Conservation (phyloP, 495 filamentous ascomycete species). For the Bryoglossum gracile region DNA sequence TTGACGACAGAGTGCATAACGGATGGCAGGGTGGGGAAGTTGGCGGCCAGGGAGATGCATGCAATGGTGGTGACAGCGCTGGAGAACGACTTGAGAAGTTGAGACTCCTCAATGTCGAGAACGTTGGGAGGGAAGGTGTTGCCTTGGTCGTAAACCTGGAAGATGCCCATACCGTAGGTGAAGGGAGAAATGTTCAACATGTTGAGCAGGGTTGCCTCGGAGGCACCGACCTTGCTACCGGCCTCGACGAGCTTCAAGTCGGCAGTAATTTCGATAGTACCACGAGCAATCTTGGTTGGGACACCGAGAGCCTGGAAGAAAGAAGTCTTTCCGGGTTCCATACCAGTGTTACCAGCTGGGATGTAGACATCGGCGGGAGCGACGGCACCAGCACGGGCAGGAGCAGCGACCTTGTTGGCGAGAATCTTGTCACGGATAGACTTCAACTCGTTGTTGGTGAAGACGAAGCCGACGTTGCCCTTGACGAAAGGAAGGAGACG, state of each 20-base stretch:
- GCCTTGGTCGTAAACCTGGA: constrained; percentile 93
- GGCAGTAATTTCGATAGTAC: constrained; percentile 99
- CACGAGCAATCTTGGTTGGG: constrained; percentile 99
- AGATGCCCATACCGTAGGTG: constrained; percentile 97
- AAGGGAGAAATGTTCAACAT: constrained; percentile 99
- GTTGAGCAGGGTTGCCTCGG: constrained; percentile 97
- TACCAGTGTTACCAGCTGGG: constrained; percentile 97
- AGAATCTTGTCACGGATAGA: constrained; percentile 87
- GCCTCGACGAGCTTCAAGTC: constrained; percentile 97
- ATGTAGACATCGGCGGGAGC: constrained; percentile 87
- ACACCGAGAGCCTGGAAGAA: constrained; percentile 99
- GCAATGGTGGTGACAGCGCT: constrained; percentile 82
- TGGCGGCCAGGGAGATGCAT: constrained; percentile 78
- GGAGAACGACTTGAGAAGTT: constrained; percentile 79
- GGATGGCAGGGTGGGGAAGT: constrained; percentile 95
- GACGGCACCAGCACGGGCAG: constrained; percentile 92
- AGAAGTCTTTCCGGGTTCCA: constrained; percentile 99
- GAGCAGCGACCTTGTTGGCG: constrained; percentile 92
- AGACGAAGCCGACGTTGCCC: constrained; percentile 98
- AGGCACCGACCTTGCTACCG: constrained; percentile 89
- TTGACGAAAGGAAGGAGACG: constrained; percentile 91
- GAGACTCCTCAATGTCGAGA: constrained; percentile 86
- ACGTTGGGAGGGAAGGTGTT: constrained; percentile 79
- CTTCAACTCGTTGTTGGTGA: constrained; percentile 96
- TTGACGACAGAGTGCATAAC: constrained; percentile 94